Percentiles rank a stretch among this genome's conserved stretches.
These are phyloP conservation scores for Trichosanthes cucumerina DNA, from an alignment of 306 rosid genomes.

Conservation along the genomic window DNA sequence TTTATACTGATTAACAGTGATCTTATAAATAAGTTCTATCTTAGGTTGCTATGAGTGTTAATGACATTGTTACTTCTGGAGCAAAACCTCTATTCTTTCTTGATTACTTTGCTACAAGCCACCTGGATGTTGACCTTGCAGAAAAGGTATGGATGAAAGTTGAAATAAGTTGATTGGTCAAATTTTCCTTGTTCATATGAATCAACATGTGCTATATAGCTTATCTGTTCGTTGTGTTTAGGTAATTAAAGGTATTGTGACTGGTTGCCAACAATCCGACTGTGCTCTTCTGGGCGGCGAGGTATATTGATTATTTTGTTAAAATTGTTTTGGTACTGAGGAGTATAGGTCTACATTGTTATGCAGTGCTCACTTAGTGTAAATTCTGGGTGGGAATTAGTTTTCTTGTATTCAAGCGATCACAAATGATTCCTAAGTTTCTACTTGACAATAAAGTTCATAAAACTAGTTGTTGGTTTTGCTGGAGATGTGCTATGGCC, in stretches of 20 bases:
- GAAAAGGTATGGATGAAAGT: constrained; percentile 44
- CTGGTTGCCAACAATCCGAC: constrained; percentile 85
- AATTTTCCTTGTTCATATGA: neutral
- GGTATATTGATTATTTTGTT: constrained; percentile 35
- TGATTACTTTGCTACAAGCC: constrained; percentile 89
- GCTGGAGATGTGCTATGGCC: neutral
- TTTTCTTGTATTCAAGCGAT: neutral
- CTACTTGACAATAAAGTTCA: neutral
- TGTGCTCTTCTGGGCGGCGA: constrained; percentile 88
- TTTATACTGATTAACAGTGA: neutral
- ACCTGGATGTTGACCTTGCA: constrained; percentile 83
- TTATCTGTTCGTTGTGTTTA: constrained; percentile 10
- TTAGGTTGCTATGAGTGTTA: constrained; percentile 97
- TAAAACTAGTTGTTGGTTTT: neutral
- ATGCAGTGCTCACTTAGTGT: neutral
- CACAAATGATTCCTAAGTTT: neutral
- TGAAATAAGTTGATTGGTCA: neutral
- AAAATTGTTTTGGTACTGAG: neutral
- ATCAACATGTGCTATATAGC: neutral
- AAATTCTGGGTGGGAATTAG: neutral
- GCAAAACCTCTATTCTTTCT: constrained; percentile 92
- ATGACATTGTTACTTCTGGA: constrained; percentile 88
- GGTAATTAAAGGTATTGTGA: constrained; percentile 88
- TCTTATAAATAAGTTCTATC: neutral
- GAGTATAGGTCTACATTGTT: neutral